These are phyloP conservation scores for Neofusicoccum cordaticola DNA, from an alignment of 2,329 filamentous ascomycete species.

Conservation along the genomic window DNA sequence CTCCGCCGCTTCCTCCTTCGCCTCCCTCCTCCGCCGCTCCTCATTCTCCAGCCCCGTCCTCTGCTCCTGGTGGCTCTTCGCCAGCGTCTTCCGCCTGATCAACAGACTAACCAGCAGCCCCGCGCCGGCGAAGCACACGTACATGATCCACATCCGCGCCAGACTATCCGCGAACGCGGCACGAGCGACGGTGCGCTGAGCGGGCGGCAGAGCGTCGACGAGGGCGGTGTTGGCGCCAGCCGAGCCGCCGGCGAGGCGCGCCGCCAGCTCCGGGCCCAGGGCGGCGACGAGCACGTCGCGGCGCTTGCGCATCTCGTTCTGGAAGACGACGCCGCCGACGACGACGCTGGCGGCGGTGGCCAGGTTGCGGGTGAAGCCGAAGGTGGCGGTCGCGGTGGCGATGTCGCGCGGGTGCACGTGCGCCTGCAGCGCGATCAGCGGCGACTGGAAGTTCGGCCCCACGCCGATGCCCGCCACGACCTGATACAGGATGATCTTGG, in stretches of 20 bases:
- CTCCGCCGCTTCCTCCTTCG: background rate
- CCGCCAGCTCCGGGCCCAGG: constrained; percentile 52
- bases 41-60: constrained; percentile 47
- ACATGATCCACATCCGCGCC: constrained; percentile 51
- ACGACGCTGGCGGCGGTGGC: constrained; percentile 68
- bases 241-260: constrained; percentile 55
- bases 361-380: constrained; percentile 66
- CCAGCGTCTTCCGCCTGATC: constrained; percentile 43
- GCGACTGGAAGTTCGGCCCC: constrained; percentile 67
- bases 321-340: constrained; percentile 74
- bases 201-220: constrained; percentile 52
- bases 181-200: constrained; percentile 42
- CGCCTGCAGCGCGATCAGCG: constrained; percentile 66
- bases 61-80: constrained; percentile 46
- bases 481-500: constrained; percentile 40
- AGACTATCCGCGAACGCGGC: constrained; percentile 44
- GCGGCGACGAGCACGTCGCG: constrained; percentile 47
- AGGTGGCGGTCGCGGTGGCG: constrained; percentile 65
- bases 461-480: constrained; percentile 44
- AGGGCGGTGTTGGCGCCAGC: constrained; percentile 61
- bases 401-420: constrained; percentile 62
- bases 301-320: constrained; percentile 67
- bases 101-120: constrained; percentile 41
- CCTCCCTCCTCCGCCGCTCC: constrained; percentile 26
- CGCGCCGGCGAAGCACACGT: constrained; percentile 39